Conservation (phyloP, 345 rosid species). For the Cardamine chenopodiifolia region DNA sequence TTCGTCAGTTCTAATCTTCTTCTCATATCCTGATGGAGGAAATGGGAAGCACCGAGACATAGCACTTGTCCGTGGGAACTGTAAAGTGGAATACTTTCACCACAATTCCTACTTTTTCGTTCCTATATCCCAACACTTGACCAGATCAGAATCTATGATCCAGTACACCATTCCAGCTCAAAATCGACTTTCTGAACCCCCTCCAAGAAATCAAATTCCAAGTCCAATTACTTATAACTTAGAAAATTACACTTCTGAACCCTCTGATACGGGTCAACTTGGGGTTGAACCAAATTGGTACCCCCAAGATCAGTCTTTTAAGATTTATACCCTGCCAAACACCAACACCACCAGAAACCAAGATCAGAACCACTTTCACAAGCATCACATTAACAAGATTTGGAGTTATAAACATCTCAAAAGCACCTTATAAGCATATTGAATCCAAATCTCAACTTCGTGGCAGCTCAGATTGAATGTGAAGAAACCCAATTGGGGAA, state of each 20-base stretch:
- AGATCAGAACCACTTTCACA: conserved; percentile 35
- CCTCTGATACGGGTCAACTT: conserved; percentile 22
- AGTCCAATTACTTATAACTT: conserved; percentile 23
- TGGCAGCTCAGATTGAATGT: conserved; percentile 39
- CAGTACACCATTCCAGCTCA: conserved; percentile 57
- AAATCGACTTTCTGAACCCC: conserved; percentile 23
- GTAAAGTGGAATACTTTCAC: conserved; percentile 43
- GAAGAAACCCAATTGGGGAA: conserved; percentile 24
- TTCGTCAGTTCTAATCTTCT: conserved; percentile 60
- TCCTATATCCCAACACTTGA: conserved; percentile 55
- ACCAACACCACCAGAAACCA: conserved; percentile 38
- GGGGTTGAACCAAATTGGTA: neutral
- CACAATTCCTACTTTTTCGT: conserved; percentile 33
- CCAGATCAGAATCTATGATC: conserved; percentile 53
- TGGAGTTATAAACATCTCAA: conserved; percentile 4
- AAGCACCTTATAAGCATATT: conserved; percentile 26
- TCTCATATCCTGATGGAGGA: conserved; percentile 95
- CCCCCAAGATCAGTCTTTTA: conserved; percentile 16
- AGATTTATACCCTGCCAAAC: conserved; percentile 25
- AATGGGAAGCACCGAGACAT: conserved; percentile 99
- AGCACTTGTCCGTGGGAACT: conserved; percentile 44
- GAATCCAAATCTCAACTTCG: conserved; percentile 7
- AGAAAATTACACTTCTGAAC: conserved; percentile 15
- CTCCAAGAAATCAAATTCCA: conserved; percentile 19
- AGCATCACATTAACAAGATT: conserved; percentile 26